Percentiles rank a stretch among this genome's conserved stretches.
Conservation (phyloP, 2,329 filamentous ascomycete species). For the Alternaria gaisen region DNA sequence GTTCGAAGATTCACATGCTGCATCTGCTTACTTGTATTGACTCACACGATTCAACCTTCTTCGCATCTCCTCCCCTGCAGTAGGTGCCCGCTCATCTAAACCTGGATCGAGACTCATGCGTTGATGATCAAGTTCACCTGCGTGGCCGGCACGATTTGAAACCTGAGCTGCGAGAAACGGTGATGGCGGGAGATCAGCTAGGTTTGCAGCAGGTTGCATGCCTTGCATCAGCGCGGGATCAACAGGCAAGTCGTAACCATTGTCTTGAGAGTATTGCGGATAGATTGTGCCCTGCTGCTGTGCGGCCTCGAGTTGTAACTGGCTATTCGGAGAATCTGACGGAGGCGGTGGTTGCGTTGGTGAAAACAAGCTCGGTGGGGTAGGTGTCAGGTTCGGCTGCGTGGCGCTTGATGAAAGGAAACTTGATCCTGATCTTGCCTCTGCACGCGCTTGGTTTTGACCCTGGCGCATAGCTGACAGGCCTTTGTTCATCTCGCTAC, state of each 20-base stretch:
- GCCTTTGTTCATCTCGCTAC: conserved; percentile 71
- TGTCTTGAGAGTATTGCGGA: conserved; percentile 45
- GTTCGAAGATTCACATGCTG: not conserved
- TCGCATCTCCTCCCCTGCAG: conserved; percentile 36
- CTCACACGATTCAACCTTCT: conserved; percentile 29
- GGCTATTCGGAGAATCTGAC: conserved; percentile 38
- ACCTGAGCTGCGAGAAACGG: conserved; percentile 43
- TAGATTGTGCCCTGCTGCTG: conserved; percentile 41
- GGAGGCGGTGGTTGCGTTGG: conserved; percentile 14
- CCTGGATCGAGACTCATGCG: conserved; percentile 13
- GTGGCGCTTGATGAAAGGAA: conserved; percentile 12
- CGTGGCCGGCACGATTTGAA: conserved; percentile 16
- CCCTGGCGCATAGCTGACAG: conserved; percentile 37
- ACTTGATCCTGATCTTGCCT: conserved; percentile 17
- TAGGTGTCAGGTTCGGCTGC: conserved; percentile 20
- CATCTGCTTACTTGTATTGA: not conserved
- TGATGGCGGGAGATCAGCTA: conserved; percentile 46
- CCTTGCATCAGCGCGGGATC: conserved; percentile 69
- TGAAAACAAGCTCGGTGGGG: conserved; percentile 21
- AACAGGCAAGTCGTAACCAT: conserved; percentile 63
- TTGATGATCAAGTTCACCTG: conserved; percentile 20
- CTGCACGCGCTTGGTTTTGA: conserved; percentile 23
- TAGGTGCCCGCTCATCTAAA: conserved; percentile 23
- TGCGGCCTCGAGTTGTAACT: conserved; percentile 40
- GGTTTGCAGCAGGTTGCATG: conserved; percentile 22